These are phyloP conservation scores for Asparagopsis taxiformis DNA, from an alignment of 31 red algal species.

Conservation along the genomic window DNA sequence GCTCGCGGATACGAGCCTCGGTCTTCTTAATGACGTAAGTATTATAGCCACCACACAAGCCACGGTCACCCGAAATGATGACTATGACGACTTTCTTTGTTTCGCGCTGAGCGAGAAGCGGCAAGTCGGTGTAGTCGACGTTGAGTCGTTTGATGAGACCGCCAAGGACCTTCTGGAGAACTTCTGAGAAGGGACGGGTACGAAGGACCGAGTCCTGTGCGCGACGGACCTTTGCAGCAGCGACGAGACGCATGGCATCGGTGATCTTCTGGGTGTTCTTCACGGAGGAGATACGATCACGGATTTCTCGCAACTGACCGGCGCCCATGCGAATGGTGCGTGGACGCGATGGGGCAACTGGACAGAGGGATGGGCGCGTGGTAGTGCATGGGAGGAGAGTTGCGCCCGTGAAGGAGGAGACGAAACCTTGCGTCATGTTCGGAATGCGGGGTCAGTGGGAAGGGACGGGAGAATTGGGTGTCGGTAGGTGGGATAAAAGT, in stretches of 20 bases:
- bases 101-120: slow-evolving; percentile 78
- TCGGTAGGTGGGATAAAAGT: neutral
- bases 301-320: slow-evolving; percentile 78
- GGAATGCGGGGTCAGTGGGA: neutral
- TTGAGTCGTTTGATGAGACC: slow-evolving; percentile 87
- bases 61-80: slow-evolving; percentile 88
- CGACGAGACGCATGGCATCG: slow-evolving; percentile 95
- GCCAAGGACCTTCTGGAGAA: slow-evolving; percentile 95
- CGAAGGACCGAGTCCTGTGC: slow-evolving; percentile 96
- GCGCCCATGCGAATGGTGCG: slow-evolving; percentile 51
- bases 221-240: slow-evolving; percentile 97
- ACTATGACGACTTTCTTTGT: slow-evolving; percentile 82
- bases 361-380: neutral
- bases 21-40: slow-evolving; percentile 89
- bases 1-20: slow-evolving; percentile 59
- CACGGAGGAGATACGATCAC: slow-evolving; percentile 80
- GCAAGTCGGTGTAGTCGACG: slow-evolving; percentile 79
- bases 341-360: slow-evolving; percentile 18
- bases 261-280: slow-evolving; percentile 99
- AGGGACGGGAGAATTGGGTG: neutral
- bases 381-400: slow-evolving; percentile 10
- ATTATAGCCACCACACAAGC: slow-evolving; percentile 98
- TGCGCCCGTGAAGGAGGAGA: slow-evolving; percentile 61
- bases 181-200: slow-evolving; percentile 96
- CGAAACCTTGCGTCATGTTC: slow-evolving; percentile 18